phyloP scores from a whole-genome alignment of 208 protist species.

The Leptomonas seymouri region DNA sequence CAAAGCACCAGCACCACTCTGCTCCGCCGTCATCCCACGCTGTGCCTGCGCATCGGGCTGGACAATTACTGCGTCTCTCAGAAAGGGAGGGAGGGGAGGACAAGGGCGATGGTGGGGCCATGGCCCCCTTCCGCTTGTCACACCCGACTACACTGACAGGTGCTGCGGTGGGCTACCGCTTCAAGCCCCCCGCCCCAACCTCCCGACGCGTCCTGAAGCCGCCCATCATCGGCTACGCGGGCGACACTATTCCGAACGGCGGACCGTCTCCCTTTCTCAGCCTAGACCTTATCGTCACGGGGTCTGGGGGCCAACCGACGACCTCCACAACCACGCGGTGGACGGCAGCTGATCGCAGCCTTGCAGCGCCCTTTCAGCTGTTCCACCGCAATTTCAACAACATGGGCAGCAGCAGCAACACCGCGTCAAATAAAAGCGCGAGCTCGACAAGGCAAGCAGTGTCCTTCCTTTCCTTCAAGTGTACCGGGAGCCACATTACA shows the following conservation, averaged over 20 bases:
- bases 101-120: neutral
- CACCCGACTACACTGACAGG: neutral
- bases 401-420: conserved; percentile 14
- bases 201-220: neutral
- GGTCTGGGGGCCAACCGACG: neutral
- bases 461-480: neutral
- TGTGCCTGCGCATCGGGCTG: too few species aligned
- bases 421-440: neutral
- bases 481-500: neutral
- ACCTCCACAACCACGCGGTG: conserved; percentile 3
- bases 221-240: neutral
- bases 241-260: neutral
- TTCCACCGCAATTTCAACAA: conserved; percentile 1
- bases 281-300: conserved; percentile 3
- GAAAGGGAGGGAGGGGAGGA: neutral
- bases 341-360: conserved; percentile 7
- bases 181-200: neutral
- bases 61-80: too few species aligned
- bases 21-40: too few species aligned
- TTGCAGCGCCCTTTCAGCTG: conserved; percentile 2
- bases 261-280: neutral
- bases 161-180: neutral
- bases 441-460: neutral
- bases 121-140: neutral
- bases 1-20: too few species aligned